Conservation (phyloP, 371 early-diverging fungal genomes). For the Gilbertella persicaria region DNA sequence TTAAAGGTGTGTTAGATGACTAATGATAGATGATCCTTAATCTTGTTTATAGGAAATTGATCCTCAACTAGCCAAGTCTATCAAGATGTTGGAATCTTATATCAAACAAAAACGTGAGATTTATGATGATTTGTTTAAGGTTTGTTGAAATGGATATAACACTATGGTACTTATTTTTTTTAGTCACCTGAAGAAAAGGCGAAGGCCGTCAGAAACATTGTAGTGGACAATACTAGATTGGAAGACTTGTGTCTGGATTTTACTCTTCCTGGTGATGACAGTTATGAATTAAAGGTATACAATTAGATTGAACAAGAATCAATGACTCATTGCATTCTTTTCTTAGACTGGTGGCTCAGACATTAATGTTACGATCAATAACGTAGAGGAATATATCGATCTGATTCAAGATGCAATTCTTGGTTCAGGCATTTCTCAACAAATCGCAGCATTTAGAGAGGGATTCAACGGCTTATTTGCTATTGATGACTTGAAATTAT, state of each 20-base stretch:
- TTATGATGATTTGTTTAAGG: conserved; percentile 47
- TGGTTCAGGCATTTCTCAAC: conserved; percentile 72
- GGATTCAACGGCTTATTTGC: conserved; percentile 86
- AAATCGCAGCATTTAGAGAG: conserved; percentile 73
- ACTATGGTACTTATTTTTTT: background rate
- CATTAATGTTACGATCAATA: conserved; percentile 71
- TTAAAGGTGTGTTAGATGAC: conserved; percentile 26
- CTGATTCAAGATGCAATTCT: conserved; percentile 68
- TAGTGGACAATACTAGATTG: conserved; percentile 51
- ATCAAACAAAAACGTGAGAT: conserved; percentile 53
- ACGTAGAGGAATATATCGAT: conserved; percentile 76
- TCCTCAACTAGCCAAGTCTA: conserved; percentile 67
- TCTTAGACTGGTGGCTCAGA: conserved; percentile 57
- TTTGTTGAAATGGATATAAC: background rate
- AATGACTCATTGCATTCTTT: conserved; percentile 4
- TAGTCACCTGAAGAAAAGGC: conserved; percentile 34
- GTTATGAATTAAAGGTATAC: conserved; percentile 60
- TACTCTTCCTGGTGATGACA: conserved; percentile 78
- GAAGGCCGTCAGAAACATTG: conserved; percentile 41
- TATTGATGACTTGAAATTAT: conserved; percentile 64
- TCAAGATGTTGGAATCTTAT: conserved; percentile 63
- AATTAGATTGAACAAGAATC: background rate
- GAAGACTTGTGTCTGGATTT: conserved; percentile 83
- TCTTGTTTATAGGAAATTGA: conserved; percentile 61
- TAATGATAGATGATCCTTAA: conserved; percentile 21